Conservation (phyloP, 2,329 filamentous ascomycete genomes). For the Stagonosporopsis tanaceti region DNA sequence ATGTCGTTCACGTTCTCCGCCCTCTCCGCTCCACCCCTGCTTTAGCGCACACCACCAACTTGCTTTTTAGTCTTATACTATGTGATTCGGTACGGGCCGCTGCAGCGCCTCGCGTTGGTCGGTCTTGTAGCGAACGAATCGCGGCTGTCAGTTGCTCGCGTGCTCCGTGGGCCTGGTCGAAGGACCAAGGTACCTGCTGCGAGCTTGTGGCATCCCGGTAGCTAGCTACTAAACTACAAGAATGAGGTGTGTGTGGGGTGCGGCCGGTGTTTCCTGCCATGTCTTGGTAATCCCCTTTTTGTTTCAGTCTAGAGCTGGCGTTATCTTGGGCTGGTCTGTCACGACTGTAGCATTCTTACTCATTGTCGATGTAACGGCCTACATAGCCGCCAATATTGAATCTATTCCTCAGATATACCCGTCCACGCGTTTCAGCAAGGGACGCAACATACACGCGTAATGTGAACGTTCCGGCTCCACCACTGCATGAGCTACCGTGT, state of each 20-base stretch:
- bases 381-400: slow-evolving; percentile 14
- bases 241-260: background rate
- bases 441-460: slow-evolving; percentile 18
- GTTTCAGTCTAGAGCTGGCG: slow-evolving; percentile 6
- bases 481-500: slow-evolving; percentile 15
- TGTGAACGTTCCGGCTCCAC: slow-evolving; percentile 7
- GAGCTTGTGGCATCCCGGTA: slow-evolving; percentile 4
- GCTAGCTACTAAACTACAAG: background rate
- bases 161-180: slow-evolving; percentile 1
- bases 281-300: background rate
- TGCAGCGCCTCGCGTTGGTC: slow-evolving; percentile 41
- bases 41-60: slow-evolving; percentile 37
- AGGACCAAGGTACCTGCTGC: background rate
- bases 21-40: slow-evolving; percentile 40
- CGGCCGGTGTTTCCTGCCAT: background rate
- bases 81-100: slow-evolving; percentile 47
- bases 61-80: slow-evolving; percentile 34
- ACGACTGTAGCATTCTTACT: slow-evolving; percentile 9
- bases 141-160: slow-evolving; percentile 18
- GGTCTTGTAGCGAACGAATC: slow-evolving; percentile 40
- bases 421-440: slow-evolving; percentile 3
- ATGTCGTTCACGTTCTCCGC: slow-evolving; percentile 31
- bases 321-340: background rate
- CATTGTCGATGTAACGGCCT: slow-evolving; percentile 34
- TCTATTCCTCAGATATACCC: slow-evolving; percentile 1